Evolutionary conservation across 73 alveolate species (phyloP).

Genomic region (Effrenium voratum): DNA sequence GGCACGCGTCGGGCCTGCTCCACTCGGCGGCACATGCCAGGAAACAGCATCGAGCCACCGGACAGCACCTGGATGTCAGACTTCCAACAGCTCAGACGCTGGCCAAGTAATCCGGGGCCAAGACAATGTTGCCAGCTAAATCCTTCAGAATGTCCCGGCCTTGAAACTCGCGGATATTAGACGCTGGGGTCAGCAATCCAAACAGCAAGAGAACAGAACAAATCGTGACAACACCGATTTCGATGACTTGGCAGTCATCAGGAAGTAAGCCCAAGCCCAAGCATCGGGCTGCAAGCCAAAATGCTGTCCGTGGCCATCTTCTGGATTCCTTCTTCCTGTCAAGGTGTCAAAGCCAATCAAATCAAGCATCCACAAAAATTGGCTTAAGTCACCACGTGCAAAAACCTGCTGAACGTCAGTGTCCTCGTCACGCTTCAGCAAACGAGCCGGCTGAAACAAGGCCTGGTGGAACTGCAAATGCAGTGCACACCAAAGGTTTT

Average conservation of each 20-base stretch:
- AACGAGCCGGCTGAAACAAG: conserved; percentile 42
- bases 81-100: neutral
- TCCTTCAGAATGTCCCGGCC: conserved; percentile 33
- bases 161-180: neutral
- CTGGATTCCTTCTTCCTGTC: conserved; percentile 70
- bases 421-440: conserved; percentile 13
- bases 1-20: conserved; percentile 33
- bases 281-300: conserved; percentile 16
- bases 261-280: neutral
- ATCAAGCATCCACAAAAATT: too few relatives aligned
- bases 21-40: conserved; percentile 75
- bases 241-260: neutral
- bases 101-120: too few relatives aligned
- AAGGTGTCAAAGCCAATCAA: neutral
- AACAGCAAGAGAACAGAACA: neutral
- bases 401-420: neutral
- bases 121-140: conserved; percentile 8
- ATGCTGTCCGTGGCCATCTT: conserved; percentile 57
- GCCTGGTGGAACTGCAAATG: too few relatives aligned
- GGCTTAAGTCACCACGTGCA: too few relatives aligned
- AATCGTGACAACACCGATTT: neutral
- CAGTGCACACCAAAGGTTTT: too few relatives aligned
- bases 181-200: neutral
- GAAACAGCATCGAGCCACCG: conserved; percentile 70
- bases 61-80: conserved; percentile 36